phyloP scores from a whole-genome alignment of 495 filamentous ascomycete genomes.

The Penicillium cinerascens region DNA sequence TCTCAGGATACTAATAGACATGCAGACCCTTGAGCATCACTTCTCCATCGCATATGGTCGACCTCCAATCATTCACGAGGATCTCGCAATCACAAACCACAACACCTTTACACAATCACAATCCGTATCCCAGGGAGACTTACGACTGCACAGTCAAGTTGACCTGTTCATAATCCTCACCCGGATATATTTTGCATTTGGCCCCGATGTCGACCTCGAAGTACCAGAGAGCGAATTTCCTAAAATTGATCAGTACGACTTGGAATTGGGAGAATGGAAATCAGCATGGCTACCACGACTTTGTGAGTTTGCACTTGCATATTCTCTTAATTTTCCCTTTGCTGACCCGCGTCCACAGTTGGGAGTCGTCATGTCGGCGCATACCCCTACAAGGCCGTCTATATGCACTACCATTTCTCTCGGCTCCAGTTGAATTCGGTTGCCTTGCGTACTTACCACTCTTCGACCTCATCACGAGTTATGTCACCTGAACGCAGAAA shows the following conservation, averaged over 20 bases:
- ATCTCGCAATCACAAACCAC: constrained; percentile 48
- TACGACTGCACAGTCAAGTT: constrained; percentile 54
- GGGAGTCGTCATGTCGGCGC: constrained; percentile 50
- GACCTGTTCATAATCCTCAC: constrained; percentile 57
- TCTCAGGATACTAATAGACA: constrained; percentile 12
- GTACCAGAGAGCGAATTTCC: constrained; percentile 46
- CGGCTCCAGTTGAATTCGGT: constrained; percentile 57
- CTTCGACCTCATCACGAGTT: constrained; percentile 41
- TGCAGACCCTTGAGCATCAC: constrained; percentile 51
- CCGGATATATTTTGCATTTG: constrained; percentile 54
- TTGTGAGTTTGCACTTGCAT: constrained; percentile 28
- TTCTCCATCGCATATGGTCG: constrained; percentile 54
- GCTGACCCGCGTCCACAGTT: constrained; percentile 26
- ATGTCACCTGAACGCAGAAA: constrained; percentile 53
- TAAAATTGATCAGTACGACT: constrained; percentile 42
- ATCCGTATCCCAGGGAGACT: constrained; percentile 46
- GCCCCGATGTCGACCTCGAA: constrained; percentile 53
- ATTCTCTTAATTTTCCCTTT: constrained; percentile 1
- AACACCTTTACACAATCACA: constrained; percentile 46
- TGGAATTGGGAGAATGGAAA: constrained; percentile 44
- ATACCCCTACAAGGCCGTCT: constrained; percentile 51
- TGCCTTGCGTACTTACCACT: constrained; percentile 52
- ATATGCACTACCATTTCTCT: constrained; percentile 53
- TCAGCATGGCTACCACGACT: constrained; percentile 48
- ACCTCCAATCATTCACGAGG: constrained; percentile 54